A percentile compares a stretch with the other conserved stretches of the same genome.
Evolutionary conservation across 208 protist genomes (phyloP).

Genomic region (Wallacemonas sp.): DNA sequence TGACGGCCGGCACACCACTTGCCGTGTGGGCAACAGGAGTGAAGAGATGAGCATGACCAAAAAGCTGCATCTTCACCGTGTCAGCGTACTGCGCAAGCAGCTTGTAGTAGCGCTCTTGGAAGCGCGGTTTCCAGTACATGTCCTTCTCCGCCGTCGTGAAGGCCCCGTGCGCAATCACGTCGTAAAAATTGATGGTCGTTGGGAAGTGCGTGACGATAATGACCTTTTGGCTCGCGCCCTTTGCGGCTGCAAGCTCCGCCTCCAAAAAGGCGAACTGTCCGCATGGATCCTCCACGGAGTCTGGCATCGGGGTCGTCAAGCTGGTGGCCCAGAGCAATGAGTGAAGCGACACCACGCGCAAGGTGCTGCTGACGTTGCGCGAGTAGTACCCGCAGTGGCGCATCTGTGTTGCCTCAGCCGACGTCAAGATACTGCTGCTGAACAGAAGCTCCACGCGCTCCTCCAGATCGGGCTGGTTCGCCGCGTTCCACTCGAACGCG

Average conservation of each 20-base stretch:
- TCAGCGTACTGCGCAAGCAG: slow-evolving; percentile 52
- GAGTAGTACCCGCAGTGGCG: slow-evolving; percentile 65
- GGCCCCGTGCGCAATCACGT: slow-evolving; percentile 26
- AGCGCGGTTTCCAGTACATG: slow-evolving; percentile 73
- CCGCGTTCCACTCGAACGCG: slow-evolving; percentile 37
- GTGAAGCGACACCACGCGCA: slow-evolving; percentile 68
- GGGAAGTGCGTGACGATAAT: slow-evolving; percentile 85
- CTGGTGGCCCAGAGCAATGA: slow-evolving; percentile 67
- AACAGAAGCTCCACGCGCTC: slow-evolving; percentile 31
- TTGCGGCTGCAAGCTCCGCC: slow-evolving; percentile 34
- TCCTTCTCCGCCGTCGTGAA: slow-evolving; percentile 32
- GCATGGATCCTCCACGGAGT: slow-evolving; percentile 59
- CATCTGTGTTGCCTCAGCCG: slow-evolving; percentile 37
- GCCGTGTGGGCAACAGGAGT: slow-evolving; percentile 28
- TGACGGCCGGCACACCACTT: slow-evolving; percentile 28
- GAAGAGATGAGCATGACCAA: slow-evolving; percentile 79
- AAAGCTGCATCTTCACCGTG: slow-evolving; percentile 57
- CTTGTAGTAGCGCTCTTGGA: slow-evolving; percentile 40
- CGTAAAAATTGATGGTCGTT: slow-evolving; percentile 50
- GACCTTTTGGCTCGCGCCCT: slow-evolving; percentile 38
- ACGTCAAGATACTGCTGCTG: slow-evolving; percentile 26
- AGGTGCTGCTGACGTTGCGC: slow-evolving; percentile 24
- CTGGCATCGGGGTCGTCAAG: slow-evolving; percentile 34
- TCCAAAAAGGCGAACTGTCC: slow-evolving; percentile 70
- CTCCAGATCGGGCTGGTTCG: slow-evolving; percentile 24